Base-by-base conservation (phyloP, 1,139 yeast genomes). In the Yamadazyma dushanensis region DNA sequence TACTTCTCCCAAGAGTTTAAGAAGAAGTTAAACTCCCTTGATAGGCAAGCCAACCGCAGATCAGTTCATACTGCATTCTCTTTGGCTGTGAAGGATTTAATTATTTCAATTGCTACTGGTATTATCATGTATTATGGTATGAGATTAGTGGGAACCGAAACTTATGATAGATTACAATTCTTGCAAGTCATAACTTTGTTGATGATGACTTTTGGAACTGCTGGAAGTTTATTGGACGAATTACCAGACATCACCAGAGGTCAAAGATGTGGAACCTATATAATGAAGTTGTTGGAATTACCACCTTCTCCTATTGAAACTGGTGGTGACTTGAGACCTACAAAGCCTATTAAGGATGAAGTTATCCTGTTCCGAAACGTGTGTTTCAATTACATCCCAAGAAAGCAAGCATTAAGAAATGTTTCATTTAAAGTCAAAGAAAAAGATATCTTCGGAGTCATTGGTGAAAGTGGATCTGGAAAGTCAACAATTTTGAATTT, bases 241-340 rank as follows among this genome's bases (percentile, higher is more conserved):
- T 62, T 90, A 16, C 96, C 97, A 0, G 86, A 83, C 43, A 73
- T 89, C 9, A 74, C 84, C 15, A 73, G 89, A 41, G 96, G 95
- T 1, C 80, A 81, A 54, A 64, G 89, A 49, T 86, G 85, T 7
- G 87, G 82, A 0, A 73, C 77, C 3, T 70, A 75, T 46, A 58
- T 83, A 3, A 61, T 71, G 34, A 63, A 66, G 22, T 56, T 84
- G 1, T 46, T 80, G 23, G 59, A 63, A 4, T 45, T 66, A 28
- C 42, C 50, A 3, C 53, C 62, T 4, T 57, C 72, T 25, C 40
- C 52, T 4, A 46, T 52, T 11, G 75, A 70, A 46, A 53, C 46
- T 22, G 50, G 40, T 10, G 72, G 72, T 3, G 28, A n/a, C 4
- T 20, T 38, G 16, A 46, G 29, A 5, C 63, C 64, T 2, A 16